phyloP scores from a whole-genome alignment of 306 rosid species.

The Medicago ruthenica region DNA sequence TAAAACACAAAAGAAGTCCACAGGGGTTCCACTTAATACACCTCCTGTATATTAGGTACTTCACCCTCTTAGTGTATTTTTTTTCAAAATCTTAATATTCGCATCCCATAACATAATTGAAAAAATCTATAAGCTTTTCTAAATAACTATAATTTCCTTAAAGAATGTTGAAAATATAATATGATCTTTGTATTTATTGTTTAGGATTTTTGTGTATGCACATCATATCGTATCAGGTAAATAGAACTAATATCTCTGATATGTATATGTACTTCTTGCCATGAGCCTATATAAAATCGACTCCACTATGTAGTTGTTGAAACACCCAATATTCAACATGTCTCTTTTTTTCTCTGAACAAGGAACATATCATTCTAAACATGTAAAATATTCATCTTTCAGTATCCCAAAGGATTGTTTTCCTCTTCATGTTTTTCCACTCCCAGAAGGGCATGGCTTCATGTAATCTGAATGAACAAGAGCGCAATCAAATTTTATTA shows the following conservation, averaged over 20 bases:
- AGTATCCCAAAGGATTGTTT: conserved; percentile 10
- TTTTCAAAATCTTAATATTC: conserved; percentile 2
- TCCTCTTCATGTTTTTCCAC: conserved; percentile 1
- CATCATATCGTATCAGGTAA: not conserved
- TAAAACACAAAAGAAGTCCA: not conserved
- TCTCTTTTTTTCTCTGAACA: no score
- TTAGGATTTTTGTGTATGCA: not conserved
- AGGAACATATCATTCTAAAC: no score
- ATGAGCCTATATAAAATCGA: not conserved
- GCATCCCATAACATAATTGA: not conserved
- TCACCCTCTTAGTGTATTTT: not conserved
- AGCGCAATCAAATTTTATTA: conserved; percentile 1
- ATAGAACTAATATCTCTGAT: not conserved
- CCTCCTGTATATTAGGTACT: conserved; percentile 3
- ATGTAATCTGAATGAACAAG: conserved; percentile 31
- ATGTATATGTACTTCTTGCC: not conserved
- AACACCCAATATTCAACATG: conserved; percentile 30
- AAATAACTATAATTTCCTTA: no score
- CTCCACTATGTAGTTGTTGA: not conserved
- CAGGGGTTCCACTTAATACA: not conserved
- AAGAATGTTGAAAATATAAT: no score
- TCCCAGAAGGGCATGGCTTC: conserved; percentile 25
- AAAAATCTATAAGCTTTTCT: conserved; percentile 11
- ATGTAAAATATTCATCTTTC: no score
- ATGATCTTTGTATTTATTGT: not conserved